Percentiles rank a stretch among this genome's conserved stretches.
Evolutionary conservation across 805 yeast species (phyloP).

Genomic region (Teunomyces barrocoloradensis): DNA sequence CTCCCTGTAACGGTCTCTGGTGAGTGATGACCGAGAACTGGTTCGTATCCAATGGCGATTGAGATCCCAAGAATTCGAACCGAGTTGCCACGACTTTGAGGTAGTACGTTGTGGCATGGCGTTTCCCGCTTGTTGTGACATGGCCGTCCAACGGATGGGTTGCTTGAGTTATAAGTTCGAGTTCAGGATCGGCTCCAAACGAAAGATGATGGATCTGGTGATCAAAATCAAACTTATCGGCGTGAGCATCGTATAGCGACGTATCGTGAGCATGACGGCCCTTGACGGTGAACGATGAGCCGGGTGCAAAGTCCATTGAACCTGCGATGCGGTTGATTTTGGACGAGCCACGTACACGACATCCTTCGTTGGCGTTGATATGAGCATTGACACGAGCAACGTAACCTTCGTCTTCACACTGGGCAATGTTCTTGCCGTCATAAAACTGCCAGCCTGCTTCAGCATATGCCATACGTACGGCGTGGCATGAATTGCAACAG

Average conservation of each 20-base stretch:
- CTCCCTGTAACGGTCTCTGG: conserved; percentile 82
- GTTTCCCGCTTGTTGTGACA: conserved; percentile 45
- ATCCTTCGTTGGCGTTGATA: conserved; percentile 67
- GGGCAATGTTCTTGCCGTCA: conserved; percentile 84
- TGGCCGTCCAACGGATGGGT: conserved; percentile 69
- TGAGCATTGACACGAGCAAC: conserved; percentile 58
- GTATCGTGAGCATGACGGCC: conserved; percentile 82
- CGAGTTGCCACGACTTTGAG: conserved; percentile 89
- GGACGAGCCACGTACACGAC: conserved; percentile 79
- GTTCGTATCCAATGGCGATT: conserved; percentile 62
- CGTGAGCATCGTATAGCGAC: conserved; percentile 60
- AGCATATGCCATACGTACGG: conserved; percentile 78
- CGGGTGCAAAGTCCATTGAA: conserved; percentile 94
- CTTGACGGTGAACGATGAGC: conserved; percentile 60
- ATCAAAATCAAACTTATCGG: conserved; percentile 64
- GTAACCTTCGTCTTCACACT: conserved; percentile 88
- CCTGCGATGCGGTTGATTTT: conserved; percentile 84
- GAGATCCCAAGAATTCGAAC: conserved; percentile 60
- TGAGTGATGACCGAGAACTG: conserved; percentile 89
- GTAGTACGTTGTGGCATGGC: conserved; percentile 70
- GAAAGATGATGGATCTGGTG: conserved; percentile 79
- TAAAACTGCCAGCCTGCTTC: conserved; percentile 80
- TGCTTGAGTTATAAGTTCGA: conserved; percentile 22
- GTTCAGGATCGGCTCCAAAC: conserved; percentile 65
- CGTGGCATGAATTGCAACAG: conserved; percentile 85